A percentile compares a stretch with the other conserved stretches of the same genome.
phyloP scores from a whole-genome alignment of 495 filamentous ascomycete species.

The Aspergillus ostianus region DNA sequence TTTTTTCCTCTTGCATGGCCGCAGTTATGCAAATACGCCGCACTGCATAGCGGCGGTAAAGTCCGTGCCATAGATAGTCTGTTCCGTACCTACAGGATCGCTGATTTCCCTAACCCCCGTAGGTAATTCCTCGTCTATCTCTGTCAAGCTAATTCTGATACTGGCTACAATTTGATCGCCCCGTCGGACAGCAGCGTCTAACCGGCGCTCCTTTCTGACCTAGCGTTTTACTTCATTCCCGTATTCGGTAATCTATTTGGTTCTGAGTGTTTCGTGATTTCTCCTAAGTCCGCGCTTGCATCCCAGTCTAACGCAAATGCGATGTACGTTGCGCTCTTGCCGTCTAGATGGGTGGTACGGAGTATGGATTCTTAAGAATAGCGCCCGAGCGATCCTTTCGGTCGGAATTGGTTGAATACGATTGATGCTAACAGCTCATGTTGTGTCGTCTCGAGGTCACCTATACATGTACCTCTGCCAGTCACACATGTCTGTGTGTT shows the following conservation, averaged over 20 bases:
- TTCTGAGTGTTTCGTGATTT: not conserved
- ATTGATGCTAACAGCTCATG: not conserved
- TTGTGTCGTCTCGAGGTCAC: not conserved
- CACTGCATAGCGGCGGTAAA: not conserved
- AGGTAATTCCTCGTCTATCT: not conserved
- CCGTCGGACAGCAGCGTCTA: not conserved
- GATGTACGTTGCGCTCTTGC: not conserved
- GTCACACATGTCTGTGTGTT: not conserved
- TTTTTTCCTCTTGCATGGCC: not conserved
- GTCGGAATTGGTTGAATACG: not conserved
- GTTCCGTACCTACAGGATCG: not conserved
- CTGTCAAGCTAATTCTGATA: not conserved
- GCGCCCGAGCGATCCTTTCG: not conserved
- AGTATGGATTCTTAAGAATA: not conserved
- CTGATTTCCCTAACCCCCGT: too few relatives aligned
- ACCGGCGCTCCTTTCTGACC: not conserved
- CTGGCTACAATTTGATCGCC: not conserved
- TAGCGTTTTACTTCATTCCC: not conserved
- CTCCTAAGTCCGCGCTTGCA: slow-evolving; percentile 2
- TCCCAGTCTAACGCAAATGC: not conserved
- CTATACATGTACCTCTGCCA: too few relatives aligned
- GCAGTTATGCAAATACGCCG: not conserved
- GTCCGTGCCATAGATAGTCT: not conserved
- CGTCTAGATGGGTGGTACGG: not conserved
- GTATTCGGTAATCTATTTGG: not conserved